A percentile compares a stretch with the other conserved stretches of the same genome.
Evolutionary conservation across 176 grass and related monocot genomes (phyloP).

Genomic region (Bromus sterilis): DNA sequence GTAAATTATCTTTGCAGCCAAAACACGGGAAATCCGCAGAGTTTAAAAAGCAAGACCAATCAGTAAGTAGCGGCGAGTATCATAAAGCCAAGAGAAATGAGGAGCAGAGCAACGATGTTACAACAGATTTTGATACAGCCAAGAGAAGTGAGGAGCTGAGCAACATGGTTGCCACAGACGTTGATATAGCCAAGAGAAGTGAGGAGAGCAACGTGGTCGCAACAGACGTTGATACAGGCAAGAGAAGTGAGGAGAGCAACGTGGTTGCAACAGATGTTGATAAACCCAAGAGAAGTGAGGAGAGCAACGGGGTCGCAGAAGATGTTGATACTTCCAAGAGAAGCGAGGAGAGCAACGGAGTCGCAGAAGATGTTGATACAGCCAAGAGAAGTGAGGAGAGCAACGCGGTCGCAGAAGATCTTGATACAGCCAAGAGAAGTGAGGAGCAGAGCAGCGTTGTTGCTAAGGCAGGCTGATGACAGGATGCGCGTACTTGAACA

Average conservation of each 20-base stretch:
- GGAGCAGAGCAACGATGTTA: not conserved
- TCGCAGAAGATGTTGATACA: slow-evolving; percentile 3
- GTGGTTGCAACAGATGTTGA: not conserved
- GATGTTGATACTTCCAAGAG: slow-evolving; percentile 2
- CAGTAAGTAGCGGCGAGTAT: slow-evolving; percentile 6
- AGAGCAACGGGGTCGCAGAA: not conserved
- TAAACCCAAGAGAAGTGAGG: slow-evolving; percentile 6
- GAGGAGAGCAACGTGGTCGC: not conserved
- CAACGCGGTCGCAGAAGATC: not conserved
- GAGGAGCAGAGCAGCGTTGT: not conserved
- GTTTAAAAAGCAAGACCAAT: slow-evolving; percentile 25
- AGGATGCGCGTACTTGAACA: not conserved
- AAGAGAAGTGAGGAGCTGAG: slow-evolving; percentile 12
- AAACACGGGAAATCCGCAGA: slow-evolving; percentile 26
- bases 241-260: slow-evolving; percentile 8
- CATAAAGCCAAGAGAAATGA: slow-evolving; percentile 17
- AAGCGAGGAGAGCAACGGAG: slow-evolving; percentile 10
- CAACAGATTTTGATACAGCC: not conserved
- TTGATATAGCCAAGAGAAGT: slow-evolving; percentile 14
- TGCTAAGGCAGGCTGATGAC: slow-evolving; percentile 8
- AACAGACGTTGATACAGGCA: not conserved
- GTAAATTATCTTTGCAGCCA: slow-evolving; percentile 29
- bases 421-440: slow-evolving; percentile 19
- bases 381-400: slow-evolving; percentile 8
- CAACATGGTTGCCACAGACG: not conserved